Evolutionary conservation across 805 yeast species (phyloP).

Genomic region (Helenozyma baotianmanensis): DNA sequence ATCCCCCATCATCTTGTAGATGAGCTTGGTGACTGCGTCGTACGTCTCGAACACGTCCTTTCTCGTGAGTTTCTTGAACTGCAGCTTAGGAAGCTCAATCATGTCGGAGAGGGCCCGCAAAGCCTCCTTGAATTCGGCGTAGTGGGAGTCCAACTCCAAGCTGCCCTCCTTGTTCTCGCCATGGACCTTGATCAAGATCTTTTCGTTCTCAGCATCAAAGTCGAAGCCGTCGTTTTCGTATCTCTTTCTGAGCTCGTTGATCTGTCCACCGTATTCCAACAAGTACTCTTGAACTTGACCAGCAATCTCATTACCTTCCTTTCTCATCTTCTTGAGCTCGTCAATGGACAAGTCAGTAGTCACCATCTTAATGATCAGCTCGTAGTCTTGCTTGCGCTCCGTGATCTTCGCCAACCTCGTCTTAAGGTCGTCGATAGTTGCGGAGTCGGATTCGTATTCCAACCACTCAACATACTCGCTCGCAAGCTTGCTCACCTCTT

Average conservation of each 20-base stretch:
- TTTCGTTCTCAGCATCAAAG: conserved; percentile 47
- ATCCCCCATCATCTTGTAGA: conserved; percentile 27
- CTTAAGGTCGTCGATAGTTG: conserved; percentile 28
- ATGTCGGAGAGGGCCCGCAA: conserved; percentile 26
- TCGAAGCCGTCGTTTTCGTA: conserved; percentile 46
- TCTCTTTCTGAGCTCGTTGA: conserved; percentile 36
- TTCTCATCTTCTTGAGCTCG: conserved; percentile 41
- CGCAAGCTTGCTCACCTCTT: conserved; percentile 27
- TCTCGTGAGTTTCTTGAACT: conserved; percentile 22
- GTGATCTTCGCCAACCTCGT: conserved; percentile 21
- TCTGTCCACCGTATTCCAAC: conserved; percentile 42
- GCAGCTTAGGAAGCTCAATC: conserved; percentile 12
- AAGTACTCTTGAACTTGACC: conserved; percentile 41
- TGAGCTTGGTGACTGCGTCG: conserved; percentile 22
- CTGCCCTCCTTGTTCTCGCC: conserved; percentile 7
- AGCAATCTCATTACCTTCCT: conserved; percentile 39
- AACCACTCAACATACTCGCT: conserved; percentile 67
- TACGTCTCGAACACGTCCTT: conserved; percentile 22
- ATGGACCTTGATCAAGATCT: conserved; percentile 26
- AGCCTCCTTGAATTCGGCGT: conserved; percentile 22
- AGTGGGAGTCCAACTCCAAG: conserved; percentile 23
- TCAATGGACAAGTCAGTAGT: conserved; percentile 44
- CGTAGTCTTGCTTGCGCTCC: conserved; percentile 18
- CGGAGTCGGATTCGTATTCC: conserved; percentile 62
- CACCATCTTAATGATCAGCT: conserved; percentile 36